Base-by-base conservation (phyloP, 345 rosid species). In the Gossypium bickii region DNA sequence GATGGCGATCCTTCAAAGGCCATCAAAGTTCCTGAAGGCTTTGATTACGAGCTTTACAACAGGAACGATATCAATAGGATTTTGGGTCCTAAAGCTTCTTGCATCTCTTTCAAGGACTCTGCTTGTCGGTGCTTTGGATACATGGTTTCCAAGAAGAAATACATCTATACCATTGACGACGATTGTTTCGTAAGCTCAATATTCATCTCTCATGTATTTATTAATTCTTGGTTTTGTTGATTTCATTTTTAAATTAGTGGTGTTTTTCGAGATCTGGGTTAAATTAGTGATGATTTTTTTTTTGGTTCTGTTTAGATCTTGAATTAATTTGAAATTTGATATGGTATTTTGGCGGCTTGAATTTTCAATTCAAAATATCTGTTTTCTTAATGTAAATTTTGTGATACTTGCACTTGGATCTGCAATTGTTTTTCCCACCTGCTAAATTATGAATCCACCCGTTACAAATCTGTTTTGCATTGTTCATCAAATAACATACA, bases 111-210 rank as follows among this genome's bases (percentile, higher is more conserved):
- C 78, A 86, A 87, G 79, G 94, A 89, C 69, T 86, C 89, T 68
- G 92, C 88, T 44, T 89, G 94, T 67, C 75, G 94, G 29, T 89
- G 92, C 79, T 92, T 92, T 20, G 97, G 97, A 7, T 92, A 66
- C 59, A 55, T 55, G 91, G 87, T 89, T 24, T 91, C 97, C 62
- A 88, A 91, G 79, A 91, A 89, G 87, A 91, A 91, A 83, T 91
- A 91, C 75, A 80, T 92, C 80, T 92, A 76, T 81, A 92, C 97
- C 75, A 92, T 92, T 65, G 97, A 92, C 63, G 97, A 92, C 76
- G 97, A 92, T 79, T 92, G 97, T 85, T 92, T 89, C 80, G 97
- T 92, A 83, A 88, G 94, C 83, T 2, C n/a, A 56, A 55, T 17
- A 18, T 20, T 74, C 27, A 38, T 25, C 16, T 51, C 17, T 48